A percentile compares a stretch with the other conserved stretches of the same genome.
Conservation (phyloP, 2,329 filamentous ascomycete species). For the Graphiopsis chlorocephala region DNA sequence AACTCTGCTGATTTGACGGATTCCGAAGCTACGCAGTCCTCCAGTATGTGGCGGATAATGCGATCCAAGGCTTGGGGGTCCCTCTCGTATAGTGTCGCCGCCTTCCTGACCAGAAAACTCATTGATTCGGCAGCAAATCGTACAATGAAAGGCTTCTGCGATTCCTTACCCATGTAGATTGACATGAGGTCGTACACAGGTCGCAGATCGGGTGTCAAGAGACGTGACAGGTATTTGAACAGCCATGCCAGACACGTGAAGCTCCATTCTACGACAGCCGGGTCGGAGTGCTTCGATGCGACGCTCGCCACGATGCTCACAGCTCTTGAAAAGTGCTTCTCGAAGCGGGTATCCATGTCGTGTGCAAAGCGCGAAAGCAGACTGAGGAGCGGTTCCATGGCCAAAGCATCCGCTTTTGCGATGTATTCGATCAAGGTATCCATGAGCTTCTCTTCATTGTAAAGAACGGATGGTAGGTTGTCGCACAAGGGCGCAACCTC, state of each 20-base stretch:
- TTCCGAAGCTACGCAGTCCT: conserved; percentile 61
- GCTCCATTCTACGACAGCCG: conserved; percentile 91
- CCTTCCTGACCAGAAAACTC: conserved; percentile 89
- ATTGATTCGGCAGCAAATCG: conserved; percentile 92
- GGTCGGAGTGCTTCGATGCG: conserved; percentile 70
- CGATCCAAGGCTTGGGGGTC: conserved; percentile 65
- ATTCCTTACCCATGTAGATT: conserved; percentile 76
- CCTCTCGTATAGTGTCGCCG: conserved; percentile 72
- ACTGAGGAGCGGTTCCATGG: conserved; percentile 80
- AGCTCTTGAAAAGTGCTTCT: conserved; percentile 77
- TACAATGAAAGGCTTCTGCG: conserved; percentile 81
- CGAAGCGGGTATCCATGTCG: conserved; percentile 82
- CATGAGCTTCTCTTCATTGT: conserved; percentile 86
- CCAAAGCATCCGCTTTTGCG: conserved; percentile 70
- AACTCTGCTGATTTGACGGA: conserved; percentile 53
- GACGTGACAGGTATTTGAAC: conserved; percentile 91
- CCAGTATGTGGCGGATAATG: conserved; percentile 69
- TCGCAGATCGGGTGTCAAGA: conserved; percentile 79
- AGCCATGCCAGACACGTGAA: conserved; percentile 92
- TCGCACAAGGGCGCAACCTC: conserved; percentile 77
- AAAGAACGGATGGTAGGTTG: conserved; percentile 85
- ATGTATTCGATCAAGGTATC: conserved; percentile 73
- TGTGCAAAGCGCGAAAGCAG: conserved; percentile 94
- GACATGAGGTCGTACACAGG: conserved; percentile 82
- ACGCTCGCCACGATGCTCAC: conserved; percentile 74